phyloP scores from a whole-genome alignment of 2,329 filamentous ascomycete species.

The Aureobasidium sp. region DNA sequence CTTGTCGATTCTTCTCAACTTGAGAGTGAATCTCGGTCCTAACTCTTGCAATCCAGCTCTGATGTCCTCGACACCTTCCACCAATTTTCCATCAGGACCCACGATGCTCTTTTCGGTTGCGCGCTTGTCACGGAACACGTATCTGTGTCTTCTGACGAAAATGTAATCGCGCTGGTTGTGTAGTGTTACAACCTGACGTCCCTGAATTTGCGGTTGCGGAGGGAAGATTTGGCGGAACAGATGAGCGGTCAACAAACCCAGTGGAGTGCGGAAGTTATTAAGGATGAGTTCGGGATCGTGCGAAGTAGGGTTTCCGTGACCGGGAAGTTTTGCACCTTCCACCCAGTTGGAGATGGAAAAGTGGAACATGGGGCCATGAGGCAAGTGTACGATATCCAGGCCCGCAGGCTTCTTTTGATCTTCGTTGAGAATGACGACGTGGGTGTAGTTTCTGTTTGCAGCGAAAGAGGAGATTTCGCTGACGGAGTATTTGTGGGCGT shows the following conservation, averaged over 20 bases:
- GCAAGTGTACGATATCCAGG: conserved; percentile 75
- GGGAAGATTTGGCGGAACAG: conserved; percentile 77
- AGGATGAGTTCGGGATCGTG: conserved; percentile 85
- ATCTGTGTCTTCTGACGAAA: conserved; percentile 82
- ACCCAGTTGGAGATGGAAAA: conserved; percentile 88
- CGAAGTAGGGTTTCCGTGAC: conserved; percentile 81
- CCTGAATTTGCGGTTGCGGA: conserved; percentile 69
- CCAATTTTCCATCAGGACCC: conserved; percentile 69
- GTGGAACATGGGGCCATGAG: conserved; percentile 81
- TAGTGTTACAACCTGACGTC: conserved; percentile 81
- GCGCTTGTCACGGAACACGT: conserved; percentile 85
- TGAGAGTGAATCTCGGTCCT: conserved; percentile 74
- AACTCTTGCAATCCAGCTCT: conserved; percentile 84
- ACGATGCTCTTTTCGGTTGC: conserved; percentile 79
- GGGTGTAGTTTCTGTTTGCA: conserved; percentile 70
- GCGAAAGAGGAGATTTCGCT: conserved; percentile 86
- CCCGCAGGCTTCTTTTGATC: conserved; percentile 79
- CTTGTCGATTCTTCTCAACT: conserved; percentile 83
- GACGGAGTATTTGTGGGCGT: conserved; percentile 84
- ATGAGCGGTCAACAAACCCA: conserved; percentile 79
- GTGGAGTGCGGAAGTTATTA: conserved; percentile 90
- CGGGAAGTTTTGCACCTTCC: conserved; percentile 76
- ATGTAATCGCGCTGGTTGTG: conserved; percentile 97
- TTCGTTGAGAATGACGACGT: conserved; percentile 78
- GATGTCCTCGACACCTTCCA: conserved; percentile 79